These are phyloP conservation scores for Heliocybe sulcata DNA, from an alignment of 1,284 basidiomycete genomes.

Conservation along the genomic window DNA sequence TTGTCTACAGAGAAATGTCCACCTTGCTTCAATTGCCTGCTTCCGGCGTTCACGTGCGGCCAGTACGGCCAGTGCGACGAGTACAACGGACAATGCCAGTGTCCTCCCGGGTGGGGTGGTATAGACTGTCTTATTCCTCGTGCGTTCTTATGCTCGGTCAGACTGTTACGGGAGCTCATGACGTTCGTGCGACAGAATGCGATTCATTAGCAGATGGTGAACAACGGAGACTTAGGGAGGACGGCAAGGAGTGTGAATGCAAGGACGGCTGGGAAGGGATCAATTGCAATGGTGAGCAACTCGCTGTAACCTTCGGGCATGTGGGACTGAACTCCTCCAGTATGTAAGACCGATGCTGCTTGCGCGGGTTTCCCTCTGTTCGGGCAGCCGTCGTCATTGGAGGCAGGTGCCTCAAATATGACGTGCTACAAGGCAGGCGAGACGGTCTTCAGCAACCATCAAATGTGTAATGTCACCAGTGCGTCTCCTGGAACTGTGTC, in stretches of 20 bases:
- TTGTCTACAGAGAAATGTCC: conserved; percentile 41
- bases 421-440: conserved; percentile 91
- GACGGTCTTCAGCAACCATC: conserved; percentile 88
- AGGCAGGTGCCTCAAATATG: conserved; percentile 58
- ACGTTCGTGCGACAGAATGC: conserved; percentile 49
- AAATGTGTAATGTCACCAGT: conserved; percentile 98
- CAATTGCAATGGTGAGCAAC: conserved; percentile 83
- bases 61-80: conserved; percentile 83
- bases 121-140: conserved; percentile 83
- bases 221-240: conserved; percentile 73
- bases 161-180: not conserved
- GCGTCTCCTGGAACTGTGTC: conserved; percentile 21
- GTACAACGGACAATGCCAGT: conserved; percentile 88
- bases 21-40: conserved; percentile 82
- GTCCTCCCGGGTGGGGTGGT: conserved; percentile 86
- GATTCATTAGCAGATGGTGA: conserved; percentile 88
- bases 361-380: conserved; percentile 70
- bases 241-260: conserved; percentile 78
- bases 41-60: conserved; percentile 79
- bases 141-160: conserved; percentile 29
- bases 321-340: conserved; percentile 32
- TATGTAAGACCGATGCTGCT: conserved; percentile 77
- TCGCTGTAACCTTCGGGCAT: conserved; percentile 6
- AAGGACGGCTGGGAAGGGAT: conserved; percentile 93
- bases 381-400: conserved; percentile 10